These are phyloP conservation scores for Discostella stelligeroides DNA, from an alignment of 108 stramenopile species.

Conservation along the genomic window DNA sequence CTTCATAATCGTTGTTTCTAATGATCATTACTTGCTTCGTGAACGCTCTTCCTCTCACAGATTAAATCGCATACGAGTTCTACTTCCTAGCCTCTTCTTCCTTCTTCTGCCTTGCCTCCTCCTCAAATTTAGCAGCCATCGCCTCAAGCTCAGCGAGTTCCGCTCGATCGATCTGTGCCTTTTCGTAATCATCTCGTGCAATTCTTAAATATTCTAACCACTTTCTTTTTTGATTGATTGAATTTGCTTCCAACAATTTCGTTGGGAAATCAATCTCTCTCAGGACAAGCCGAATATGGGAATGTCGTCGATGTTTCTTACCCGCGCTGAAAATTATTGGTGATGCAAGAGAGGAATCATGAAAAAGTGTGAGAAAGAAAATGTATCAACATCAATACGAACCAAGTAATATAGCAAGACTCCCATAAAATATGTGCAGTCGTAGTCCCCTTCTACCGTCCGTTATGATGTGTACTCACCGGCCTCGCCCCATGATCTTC, in stretches of 20 bases:
- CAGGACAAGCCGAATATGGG: constrained; percentile 77
- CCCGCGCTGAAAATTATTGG: constrained; percentile 51
- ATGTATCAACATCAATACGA: background rate
- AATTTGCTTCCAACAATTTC: constrained; percentile 60
- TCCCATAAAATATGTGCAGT: no score
- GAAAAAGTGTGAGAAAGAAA: constrained; percentile 11
- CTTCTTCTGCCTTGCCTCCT: constrained; percentile 32
- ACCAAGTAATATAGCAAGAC: background rate
- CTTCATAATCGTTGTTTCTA: no score
- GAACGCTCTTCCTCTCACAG: no score
- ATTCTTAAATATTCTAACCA: constrained; percentile 60
- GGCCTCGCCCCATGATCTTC: constrained; percentile 79
- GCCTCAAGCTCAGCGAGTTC: constrained; percentile 66
- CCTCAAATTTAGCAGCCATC: constrained; percentile 45
- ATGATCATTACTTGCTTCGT: no score
- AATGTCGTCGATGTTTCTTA: constrained; percentile 61
- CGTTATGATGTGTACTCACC: no score
- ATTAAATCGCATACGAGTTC: background rate
- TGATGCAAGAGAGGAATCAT: background rate
- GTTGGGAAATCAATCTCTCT: constrained; percentile 86
- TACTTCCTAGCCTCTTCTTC: constrained; percentile 22
- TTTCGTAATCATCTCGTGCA: constrained; percentile 68
- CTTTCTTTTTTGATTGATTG: constrained; percentile 72
- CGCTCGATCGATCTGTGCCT: constrained; percentile 64
- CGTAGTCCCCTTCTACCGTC: no score